phyloP scores from a whole-genome alignment of 371 early-diverging fungal genomes.

The Zychaea mexicana region DNA sequence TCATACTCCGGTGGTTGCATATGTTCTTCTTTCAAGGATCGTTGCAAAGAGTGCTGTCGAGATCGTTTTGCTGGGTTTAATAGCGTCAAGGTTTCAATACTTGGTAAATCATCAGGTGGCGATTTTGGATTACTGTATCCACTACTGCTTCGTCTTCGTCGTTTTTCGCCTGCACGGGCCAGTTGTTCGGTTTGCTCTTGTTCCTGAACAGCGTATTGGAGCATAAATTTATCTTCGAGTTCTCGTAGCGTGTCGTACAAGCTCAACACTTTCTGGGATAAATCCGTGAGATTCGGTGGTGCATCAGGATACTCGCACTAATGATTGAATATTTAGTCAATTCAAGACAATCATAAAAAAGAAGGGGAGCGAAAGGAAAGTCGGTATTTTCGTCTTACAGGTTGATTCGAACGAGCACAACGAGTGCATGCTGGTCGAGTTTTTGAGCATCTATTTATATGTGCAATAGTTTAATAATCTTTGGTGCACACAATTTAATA shows the following conservation, averaged over 20 bases:
- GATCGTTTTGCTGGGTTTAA: constrained; percentile 2
- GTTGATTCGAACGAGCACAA: constrained; percentile 51
- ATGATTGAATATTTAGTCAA: neutral
- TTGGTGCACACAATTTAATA: no score
- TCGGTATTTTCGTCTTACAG: constrained; percentile 29
- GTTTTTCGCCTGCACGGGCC: constrained; percentile 1
- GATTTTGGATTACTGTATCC: neutral
- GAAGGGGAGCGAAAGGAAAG: no score
- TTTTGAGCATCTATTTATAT: constrained; percentile 43
- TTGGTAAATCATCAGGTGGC: constrained; percentile 2
- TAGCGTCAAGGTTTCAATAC: neutral
- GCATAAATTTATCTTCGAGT: constrained; percentile 44
- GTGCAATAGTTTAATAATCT: neutral
- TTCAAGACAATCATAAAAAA: neutral
- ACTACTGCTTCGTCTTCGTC: constrained; percentile 1
- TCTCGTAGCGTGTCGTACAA: constrained; percentile 44
- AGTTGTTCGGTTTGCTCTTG: neutral
- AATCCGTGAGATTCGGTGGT: constrained; percentile 47
- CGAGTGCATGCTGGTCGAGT: constrained; percentile 53
- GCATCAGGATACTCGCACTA: constrained; percentile 59
- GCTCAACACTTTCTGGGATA: constrained; percentile 48
- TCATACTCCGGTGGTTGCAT: no score
- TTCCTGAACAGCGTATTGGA: constrained; percentile 24
- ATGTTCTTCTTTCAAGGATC: neutral
- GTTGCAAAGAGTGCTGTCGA: neutral